These are phyloP conservation scores for Wickerhamomyces hampshirensis DNA, from an alignment of 805 yeast species.

Conservation along the genomic window DNA sequence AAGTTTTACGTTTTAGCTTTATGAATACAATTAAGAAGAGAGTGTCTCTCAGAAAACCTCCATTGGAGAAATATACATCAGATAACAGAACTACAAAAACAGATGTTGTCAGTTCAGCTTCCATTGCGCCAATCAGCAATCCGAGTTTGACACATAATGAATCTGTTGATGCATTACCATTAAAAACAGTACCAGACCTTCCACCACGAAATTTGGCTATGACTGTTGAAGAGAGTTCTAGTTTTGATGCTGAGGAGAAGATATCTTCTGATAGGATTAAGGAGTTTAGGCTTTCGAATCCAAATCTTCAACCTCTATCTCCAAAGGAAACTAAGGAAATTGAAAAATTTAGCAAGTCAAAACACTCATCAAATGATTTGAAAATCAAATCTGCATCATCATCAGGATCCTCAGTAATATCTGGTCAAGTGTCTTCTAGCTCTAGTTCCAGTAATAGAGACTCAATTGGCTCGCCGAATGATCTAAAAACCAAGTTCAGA, in stretches of 20 bases:
- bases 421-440: background rate
- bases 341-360: background rate
- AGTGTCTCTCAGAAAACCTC: too few species aligned
- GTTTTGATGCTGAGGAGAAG: too few species aligned
- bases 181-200: background rate
- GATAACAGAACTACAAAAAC: too few species aligned
- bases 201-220: background rate
- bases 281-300: slow-evolving; percentile 16
- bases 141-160: background rate
- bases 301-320: slow-evolving; percentile 22
- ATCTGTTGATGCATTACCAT: too few species aligned
- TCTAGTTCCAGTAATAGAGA: slow-evolving; percentile 5
- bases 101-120: too few species aligned
- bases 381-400: background rate
- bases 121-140: too few species aligned
- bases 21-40: too few species aligned
- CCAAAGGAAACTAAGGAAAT: slow-evolving; percentile 5
- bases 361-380: background rate
- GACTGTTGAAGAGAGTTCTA: background rate
- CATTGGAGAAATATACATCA: too few species aligned
- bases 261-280: too few species aligned
- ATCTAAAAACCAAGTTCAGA: slow-evolving; percentile 8
- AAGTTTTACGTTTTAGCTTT: too few species aligned
- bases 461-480: slow-evolving; percentile 11
- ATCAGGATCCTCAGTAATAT: background rate